Evolutionary conservation across 129 eudicot species (phyloP).

Genomic region (Centaurea solstitialis): DNA sequence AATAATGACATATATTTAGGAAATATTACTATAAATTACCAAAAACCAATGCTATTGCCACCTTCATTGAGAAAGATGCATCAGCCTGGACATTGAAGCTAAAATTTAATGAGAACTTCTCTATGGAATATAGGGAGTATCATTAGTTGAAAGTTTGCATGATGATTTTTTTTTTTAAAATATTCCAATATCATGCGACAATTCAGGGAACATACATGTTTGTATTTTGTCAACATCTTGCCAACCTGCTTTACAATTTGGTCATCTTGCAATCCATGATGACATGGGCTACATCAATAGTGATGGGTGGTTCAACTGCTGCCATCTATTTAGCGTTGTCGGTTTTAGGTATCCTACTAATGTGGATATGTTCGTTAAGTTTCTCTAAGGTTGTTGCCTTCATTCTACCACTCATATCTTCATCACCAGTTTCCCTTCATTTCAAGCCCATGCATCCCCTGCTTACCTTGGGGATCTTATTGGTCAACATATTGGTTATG

Average conservation of each 20-base stretch:
- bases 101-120: no score
- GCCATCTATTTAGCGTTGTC: slow-evolving; percentile 59
- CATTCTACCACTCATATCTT: slow-evolving; percentile 58
- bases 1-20: no score
- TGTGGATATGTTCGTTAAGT: slow-evolving; percentile 74
- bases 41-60: no score
- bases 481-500: slow-evolving; percentile 83
- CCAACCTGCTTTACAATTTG: slow-evolving; percentile 75
- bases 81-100: no score
- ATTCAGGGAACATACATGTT: slow-evolving; percentile 87
- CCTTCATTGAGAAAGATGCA: no score
- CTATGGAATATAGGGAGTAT: no score
- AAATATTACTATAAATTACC: no score
- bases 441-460: slow-evolving; percentile 74
- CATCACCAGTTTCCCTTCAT: slow-evolving; percentile 77
- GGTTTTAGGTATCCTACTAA: slow-evolving; percentile 61
- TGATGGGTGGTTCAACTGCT: slow-evolving; percentile 84
- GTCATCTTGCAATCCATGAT: slow-evolving; percentile 72
- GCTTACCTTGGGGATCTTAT: slow-evolving; percentile 88
- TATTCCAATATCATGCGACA: neutral
- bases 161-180: no score
- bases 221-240: slow-evolving; percentile 65
- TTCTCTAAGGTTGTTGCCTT: slow-evolving; percentile 60
- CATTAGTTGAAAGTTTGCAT: no score
- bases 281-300: slow-evolving; percentile 67